Conservation (phyloP, 116 monocot species). For the Dioscorea cayenensis region DNA sequence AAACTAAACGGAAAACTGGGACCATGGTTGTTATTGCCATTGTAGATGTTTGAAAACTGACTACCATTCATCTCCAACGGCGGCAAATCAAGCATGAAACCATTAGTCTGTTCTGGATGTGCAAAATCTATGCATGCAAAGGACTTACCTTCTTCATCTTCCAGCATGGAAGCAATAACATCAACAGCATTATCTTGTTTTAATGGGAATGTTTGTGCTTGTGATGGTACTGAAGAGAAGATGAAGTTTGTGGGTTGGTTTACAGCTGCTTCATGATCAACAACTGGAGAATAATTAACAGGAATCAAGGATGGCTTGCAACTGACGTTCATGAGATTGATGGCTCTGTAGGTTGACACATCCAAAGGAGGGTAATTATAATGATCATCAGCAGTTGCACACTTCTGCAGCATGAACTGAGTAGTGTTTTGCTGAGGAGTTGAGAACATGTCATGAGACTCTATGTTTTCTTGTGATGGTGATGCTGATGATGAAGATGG, state of each 20-base stretch:
- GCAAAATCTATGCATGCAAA: slow-evolving; percentile 7
- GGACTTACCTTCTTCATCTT: slow-evolving; percentile 1
- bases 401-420: background rate
- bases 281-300: background rate
- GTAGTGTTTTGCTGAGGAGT: slow-evolving; percentile 12
- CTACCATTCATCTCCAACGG: slow-evolving; percentile 12
- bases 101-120: slow-evolving; percentile 5
- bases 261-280: background rate
- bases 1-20: slow-evolving; percentile 43
- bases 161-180: slow-evolving; percentile 32
- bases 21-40: slow-evolving; percentile 4
- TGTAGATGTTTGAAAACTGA: slow-evolving; percentile 2
- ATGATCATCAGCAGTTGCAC: background rate
- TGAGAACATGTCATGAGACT: slow-evolving; percentile 16
- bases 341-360: slow-evolving; percentile 8
- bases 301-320: background rate
- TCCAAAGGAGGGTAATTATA: slow-evolving; percentile 13
- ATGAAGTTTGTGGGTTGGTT: slow-evolving; percentile 13
- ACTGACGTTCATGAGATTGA: background rate
- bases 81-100: slow-evolving; percentile 9
- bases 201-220: background rate
- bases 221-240: slow-evolving; percentile 3
- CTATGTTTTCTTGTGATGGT: slow-evolving; percentile 8
- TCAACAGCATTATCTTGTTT: slow-evolving; percentile 9
- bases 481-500: slow-evolving; percentile 15